Evolutionary conservation across 164 flowering plant genomes (phyloP).

Genomic region (Chloranthus sessilifolius): DNA sequence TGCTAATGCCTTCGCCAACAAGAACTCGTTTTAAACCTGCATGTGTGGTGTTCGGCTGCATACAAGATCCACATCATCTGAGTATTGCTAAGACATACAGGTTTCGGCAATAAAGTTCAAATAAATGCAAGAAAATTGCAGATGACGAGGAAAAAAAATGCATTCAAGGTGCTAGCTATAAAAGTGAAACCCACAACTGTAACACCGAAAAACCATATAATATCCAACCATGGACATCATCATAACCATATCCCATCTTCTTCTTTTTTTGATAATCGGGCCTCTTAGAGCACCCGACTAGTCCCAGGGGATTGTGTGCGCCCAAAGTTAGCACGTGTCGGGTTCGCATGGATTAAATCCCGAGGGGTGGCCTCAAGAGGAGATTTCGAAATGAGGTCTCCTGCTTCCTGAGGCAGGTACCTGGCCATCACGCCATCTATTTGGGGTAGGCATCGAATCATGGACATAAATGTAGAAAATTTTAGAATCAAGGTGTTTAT

Average conservation of each 20-base stretch:
- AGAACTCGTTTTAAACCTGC: constrained; percentile 49
- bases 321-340: too few species aligned
- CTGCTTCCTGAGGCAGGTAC: too few species aligned
- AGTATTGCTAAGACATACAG: background rate
- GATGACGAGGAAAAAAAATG: background rate
- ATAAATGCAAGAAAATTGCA: background rate
- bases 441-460: too few species aligned
- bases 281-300: too few species aligned
- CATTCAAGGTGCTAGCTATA: background rate
- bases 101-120: background rate
- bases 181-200: background rate
- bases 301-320: too few species aligned
- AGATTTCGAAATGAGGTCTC: too few species aligned
- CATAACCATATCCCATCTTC: background rate
- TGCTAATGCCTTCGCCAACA: constrained; percentile 68
- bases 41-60: constrained; percentile 45
- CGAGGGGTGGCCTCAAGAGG: too few species aligned
- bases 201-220: background rate
- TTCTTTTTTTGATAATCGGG: too few species aligned
- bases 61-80: constrained; percentile 2
- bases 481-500: too few species aligned
- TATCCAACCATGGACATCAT: background rate
- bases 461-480: too few species aligned
- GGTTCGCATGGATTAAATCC: too few species aligned
- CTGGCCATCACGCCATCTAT: too few species aligned